Conservation (phyloP, 352 stramenopile genomes). For the Globisporangium paddicum region DNA sequence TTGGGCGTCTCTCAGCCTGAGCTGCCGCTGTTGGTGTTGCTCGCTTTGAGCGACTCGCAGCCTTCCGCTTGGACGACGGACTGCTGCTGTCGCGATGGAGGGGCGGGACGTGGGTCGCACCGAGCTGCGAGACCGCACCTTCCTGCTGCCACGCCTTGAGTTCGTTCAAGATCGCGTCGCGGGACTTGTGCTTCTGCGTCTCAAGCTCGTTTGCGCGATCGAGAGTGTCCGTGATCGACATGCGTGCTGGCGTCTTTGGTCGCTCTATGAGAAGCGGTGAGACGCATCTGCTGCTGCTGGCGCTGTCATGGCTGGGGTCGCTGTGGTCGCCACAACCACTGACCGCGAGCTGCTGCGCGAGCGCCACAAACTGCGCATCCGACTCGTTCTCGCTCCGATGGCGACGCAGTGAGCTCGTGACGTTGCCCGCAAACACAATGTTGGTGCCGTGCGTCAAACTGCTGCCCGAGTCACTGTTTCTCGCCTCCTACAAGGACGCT, state of each 20-base stretch:
- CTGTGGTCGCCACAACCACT: background rate
- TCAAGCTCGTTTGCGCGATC: conserved; percentile 67
- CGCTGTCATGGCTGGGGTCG: background rate
- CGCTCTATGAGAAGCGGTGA: conserved; percentile 17
- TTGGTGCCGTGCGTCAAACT: conserved; percentile 85
- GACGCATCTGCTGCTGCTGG: background rate
- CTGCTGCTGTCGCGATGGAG: conserved; percentile 7
- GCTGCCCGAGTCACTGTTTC: conserved; percentile 54
- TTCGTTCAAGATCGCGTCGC: conserved; percentile 59
- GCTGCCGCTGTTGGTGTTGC: background rate
- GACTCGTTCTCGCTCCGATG: conserved; percentile 61
- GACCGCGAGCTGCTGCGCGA: conserved; percentile 8
- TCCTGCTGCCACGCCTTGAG: conserved; percentile 67
- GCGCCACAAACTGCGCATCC: conserved; percentile 6
- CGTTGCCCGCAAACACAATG: conserved; percentile 86
- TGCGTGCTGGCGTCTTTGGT: conserved; percentile 49
- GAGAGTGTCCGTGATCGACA: conserved; percentile 79
- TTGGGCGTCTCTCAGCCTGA: conserved; percentile 28
- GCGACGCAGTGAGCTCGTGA: conserved; percentile 74
- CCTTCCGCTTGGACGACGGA: conserved; percentile 17
- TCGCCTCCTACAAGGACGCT: conserved; percentile 13
- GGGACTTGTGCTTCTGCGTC: conserved; percentile 47
- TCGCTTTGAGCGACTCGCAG: conserved; percentile 3
- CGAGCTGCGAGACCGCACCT: conserved; percentile 31
- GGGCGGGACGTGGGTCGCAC: conserved; percentile 19